Percentiles rank a stretch among this genome's conserved stretches.
Evolutionary conservation across 2,329 filamentous ascomycete genomes (phyloP).

Genomic region (Thyridium curvatum): DNA sequence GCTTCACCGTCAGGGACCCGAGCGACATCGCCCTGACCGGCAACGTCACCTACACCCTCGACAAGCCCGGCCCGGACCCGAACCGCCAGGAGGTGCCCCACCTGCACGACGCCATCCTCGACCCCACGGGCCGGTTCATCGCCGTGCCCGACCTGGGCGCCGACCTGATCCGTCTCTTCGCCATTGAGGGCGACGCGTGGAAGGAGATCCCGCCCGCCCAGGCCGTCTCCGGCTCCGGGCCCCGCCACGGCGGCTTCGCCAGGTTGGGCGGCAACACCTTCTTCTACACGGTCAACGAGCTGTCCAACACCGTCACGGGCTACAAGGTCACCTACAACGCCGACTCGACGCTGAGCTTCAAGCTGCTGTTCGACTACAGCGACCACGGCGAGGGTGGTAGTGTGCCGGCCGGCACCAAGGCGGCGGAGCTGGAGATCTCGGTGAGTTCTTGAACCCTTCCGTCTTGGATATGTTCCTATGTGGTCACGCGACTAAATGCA

Average conservation of each 20-base stretch:
- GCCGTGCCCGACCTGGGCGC: slow-evolving; percentile 61
- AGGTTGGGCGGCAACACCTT: slow-evolving; percentile 31
- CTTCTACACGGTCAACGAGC: slow-evolving; percentile 57
- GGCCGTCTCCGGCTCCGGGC: slow-evolving; percentile 49
- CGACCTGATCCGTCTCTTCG: slow-evolving; percentile 53
- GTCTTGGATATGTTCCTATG: too few species aligned
- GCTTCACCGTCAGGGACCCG: slow-evolving; percentile 19
- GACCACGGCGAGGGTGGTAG: slow-evolving; percentile 37
- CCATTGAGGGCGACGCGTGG: slow-evolving; percentile 35
- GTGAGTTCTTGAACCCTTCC: slow-evolving; percentile 34
- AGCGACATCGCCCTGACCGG: slow-evolving; percentile 13
- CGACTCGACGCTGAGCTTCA: slow-evolving; percentile 34
- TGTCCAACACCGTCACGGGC: slow-evolving; percentile 49
- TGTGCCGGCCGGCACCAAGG: slow-evolving; percentile 34
- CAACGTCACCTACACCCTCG: slow-evolving; percentile 6
- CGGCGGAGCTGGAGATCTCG: slow-evolving; percentile 52
- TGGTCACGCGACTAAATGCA: too few species aligned
- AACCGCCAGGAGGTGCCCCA: slow-evolving; percentile 51
- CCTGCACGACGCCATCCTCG: slow-evolving; percentile 57
- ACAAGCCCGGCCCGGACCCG: slow-evolving; percentile 4
- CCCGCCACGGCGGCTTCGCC: slow-evolving; percentile 57
- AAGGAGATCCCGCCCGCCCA: slow-evolving; percentile 32
- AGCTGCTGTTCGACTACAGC: slow-evolving; percentile 37
- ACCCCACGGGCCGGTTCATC: slow-evolving; percentile 58
- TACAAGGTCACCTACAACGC: slow-evolving; percentile 49